These are phyloP conservation scores for Scheffersomyces quercinus DNA, from an alignment of 1,139 yeast species.

Conservation along the genomic window DNA sequence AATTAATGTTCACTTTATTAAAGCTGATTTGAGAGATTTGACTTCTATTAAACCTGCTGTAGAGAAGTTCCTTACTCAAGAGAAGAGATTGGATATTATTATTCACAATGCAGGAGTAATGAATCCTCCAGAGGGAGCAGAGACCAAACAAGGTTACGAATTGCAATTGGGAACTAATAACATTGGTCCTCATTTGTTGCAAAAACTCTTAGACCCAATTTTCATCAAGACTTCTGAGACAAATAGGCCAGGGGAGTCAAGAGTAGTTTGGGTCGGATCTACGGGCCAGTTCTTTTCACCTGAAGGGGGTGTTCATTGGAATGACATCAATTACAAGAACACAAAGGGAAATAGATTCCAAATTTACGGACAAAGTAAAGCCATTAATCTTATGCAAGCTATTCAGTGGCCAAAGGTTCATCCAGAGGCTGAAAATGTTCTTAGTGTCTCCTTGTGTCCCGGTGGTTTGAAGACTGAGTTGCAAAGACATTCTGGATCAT, in stretches of 20 bases:
- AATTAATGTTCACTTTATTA: slow-evolving; percentile 4
- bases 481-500: slow-evolving; percentile 23
- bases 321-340: slow-evolving; percentile 25
- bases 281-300: slow-evolving; percentile 35
- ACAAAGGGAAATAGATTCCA: slow-evolving; percentile 4
- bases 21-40: slow-evolving; percentile 3
- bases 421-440: slow-evolving; percentile 23
- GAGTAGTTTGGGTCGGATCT: slow-evolving; percentile 51
- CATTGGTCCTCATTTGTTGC: slow-evolving; percentile 48
- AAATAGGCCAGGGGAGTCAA: slow-evolving; percentile 7
- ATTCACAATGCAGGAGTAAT: slow-evolving; percentile 38
- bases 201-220: slow-evolving; percentile 41
- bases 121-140: slow-evolving; percentile 35
- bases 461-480: slow-evolving; percentile 45
- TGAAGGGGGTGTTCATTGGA: slow-evolving; percentile 40
- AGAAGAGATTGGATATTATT: slow-evolving; percentile 8
- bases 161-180: slow-evolving; percentile 49
- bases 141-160: slow-evolving; percentile 43
- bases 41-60: slow-evolving; percentile 1
- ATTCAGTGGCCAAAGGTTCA: slow-evolving; percentile 37
- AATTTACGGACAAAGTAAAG: slow-evolving; percentile 49
- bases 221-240: slow-evolving; percentile 28
- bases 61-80: neutral
- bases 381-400: slow-evolving; percentile 41
- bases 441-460: slow-evolving; percentile 43